These are phyloP conservation scores for Bruguiera gymnorhiza DNA, from an alignment of 345 rosid genomes.

Conservation along the genomic window DNA sequence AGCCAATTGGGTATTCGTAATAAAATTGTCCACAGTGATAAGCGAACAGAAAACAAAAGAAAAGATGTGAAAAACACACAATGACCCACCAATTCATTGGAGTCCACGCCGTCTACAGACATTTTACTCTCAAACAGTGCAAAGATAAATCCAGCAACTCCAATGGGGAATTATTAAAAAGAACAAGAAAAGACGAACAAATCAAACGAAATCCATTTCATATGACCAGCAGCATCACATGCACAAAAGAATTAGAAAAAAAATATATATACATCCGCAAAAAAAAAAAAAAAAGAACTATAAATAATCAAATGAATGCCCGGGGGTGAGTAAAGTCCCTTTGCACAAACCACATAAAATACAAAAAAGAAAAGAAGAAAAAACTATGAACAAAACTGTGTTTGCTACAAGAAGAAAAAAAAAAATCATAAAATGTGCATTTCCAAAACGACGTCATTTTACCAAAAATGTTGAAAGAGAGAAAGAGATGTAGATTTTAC, in stretches of 20 bases:
- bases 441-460: too few relatives aligned
- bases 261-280: background rate
- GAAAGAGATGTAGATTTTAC: too few relatives aligned
- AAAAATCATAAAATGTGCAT: too few relatives aligned
- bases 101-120: conserved; percentile 18
- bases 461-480: too few relatives aligned
- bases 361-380: too few relatives aligned
- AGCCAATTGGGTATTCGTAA: conserved; percentile 2
- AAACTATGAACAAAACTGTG: too few relatives aligned
- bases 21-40: background rate
- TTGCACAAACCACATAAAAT: background rate
- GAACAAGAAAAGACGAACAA: background rate
- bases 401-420: too few relatives aligned
- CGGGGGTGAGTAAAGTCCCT: background rate
- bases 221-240: conserved; percentile 11
- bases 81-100: conserved; percentile 24
- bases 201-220: conserved; percentile 7
- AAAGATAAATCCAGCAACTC: conserved; percentile 5
- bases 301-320: background rate
- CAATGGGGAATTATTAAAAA: background rate
- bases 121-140: conserved; percentile 14
- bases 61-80: conserved; percentile 1
- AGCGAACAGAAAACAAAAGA: background rate
- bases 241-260: background rate
- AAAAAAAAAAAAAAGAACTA: background rate